Base-by-base conservation (phyloP, 31 red algal genomes). In the Bonnemaisonia californica region DNA sequence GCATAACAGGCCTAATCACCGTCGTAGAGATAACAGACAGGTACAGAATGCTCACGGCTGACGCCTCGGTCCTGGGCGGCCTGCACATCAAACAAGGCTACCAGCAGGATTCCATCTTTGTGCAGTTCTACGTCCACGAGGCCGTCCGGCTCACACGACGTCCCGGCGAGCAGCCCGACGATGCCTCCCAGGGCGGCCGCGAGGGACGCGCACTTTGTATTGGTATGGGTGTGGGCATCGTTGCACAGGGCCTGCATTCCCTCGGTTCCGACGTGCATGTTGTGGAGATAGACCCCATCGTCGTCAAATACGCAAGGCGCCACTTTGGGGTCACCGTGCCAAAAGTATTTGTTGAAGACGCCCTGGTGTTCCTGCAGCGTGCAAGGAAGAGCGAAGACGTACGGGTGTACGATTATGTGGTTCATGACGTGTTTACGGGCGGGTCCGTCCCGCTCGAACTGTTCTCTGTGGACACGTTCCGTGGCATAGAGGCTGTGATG, bases 381-480 rank as follows among this genome's bases (percentile, higher is more conserved):
- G 57, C 47, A 2, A 54, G 26, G 62, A 7, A 80, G 1, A 27
- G 24, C 5, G 31, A 61, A 26, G 37, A 73, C 11, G 71, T 35
- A 48, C n/a, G 65, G 9, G n/a, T 28, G 16, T 92, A 85, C 60
- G 73, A 92, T 56, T 92, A 85, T 56, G 81, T 92, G 1, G 81
- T 92, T 13, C 89, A 92, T 63, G 89, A 92, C 48, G 89, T 85
- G 54, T 92, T 92, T 69, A 85, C 89, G 18, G 89, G 89, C 33
- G 89, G 89, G 21, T 70, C 77, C 21, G 77, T 92, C 24, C 76
- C 81, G 63, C 58, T 66, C 41, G 81, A 67, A 22, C 70, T 92
- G 54, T 81, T 92, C 26, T 66, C 67, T 4, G 22, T 54, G 24
- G 35, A 66, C n/a, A 77, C 47, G 18, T 81, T 82, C 34, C 27